phyloP scores from a whole-genome alignment of 2,329 filamentous ascomycete genomes.

The Fusarium metavorans region DNA sequence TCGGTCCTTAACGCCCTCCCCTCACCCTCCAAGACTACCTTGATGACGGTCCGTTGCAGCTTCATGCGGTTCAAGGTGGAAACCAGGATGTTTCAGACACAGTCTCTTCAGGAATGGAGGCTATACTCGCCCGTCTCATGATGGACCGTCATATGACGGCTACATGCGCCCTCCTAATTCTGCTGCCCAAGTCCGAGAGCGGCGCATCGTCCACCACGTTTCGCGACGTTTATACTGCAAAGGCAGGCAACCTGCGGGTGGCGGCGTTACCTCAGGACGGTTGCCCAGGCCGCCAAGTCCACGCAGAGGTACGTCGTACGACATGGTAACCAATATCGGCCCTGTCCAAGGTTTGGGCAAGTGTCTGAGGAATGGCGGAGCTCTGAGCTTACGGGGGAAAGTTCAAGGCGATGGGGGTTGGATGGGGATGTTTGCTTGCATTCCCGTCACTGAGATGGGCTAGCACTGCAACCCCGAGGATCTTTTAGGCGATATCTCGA shows the following conservation, averaged over 20 bases:
- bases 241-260: neutral
- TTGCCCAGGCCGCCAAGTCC: neutral
- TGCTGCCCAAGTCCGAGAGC: neutral
- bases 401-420: neutral
- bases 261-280: constrained; percentile 3
- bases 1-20: neutral
- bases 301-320: constrained; percentile 20
- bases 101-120: neutral
- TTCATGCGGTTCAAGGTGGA: neutral
- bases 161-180: neutral
- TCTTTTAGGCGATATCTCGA: neutral
- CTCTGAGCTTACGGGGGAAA: neutral
- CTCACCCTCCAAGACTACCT: neutral
- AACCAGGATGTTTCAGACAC: neutral
- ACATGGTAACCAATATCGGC: constrained; percentile 2
- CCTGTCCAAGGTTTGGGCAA: neutral
- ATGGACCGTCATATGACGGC: neutral
- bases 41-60: neutral
- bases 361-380: constrained; percentile 12
- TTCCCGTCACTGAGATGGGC: neutral
- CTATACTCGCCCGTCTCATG: neutral
- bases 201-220: neutral
- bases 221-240: neutral
- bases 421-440: neutral
- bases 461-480: neutral